Conservation (phyloP, 345 rosid genomes). For the Aegle marmelos region DNA sequence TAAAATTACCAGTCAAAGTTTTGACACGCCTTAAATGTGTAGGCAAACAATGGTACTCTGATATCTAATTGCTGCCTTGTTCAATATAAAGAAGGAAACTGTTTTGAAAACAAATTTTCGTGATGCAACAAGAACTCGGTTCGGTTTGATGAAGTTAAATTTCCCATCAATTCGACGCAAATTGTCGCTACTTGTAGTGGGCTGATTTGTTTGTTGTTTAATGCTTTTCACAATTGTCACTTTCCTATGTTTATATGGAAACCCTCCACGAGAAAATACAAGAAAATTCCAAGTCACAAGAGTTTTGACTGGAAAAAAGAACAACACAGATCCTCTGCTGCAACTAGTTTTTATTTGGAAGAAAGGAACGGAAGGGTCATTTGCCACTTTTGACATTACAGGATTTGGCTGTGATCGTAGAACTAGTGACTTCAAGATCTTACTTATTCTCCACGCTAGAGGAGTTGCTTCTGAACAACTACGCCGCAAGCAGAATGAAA, state of each 20-base stretch:
- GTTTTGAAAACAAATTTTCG: neutral
- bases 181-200: neutral
- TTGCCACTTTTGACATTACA: neutral
- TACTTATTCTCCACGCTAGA: neutral
- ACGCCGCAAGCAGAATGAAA: neutral
- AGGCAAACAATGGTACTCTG: neutral
- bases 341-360: neutral
- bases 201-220: neutral
- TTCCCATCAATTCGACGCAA: neutral
- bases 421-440: neutral
- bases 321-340: neutral
- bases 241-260: neutral
- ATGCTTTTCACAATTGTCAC: neutral
- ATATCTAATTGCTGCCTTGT: neutral
- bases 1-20: neutral
- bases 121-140: neutral
- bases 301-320: neutral
- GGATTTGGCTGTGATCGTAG: neutral
- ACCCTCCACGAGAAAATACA: neutral
- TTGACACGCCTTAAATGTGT: neutral
- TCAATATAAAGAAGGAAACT: neutral
- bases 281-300: neutral
- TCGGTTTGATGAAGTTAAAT: neutral
- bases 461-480: neutral
- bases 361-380: neutral